phyloP scores from a whole-genome alignment of 257 asterid species.

The Misopates orontium region DNA sequence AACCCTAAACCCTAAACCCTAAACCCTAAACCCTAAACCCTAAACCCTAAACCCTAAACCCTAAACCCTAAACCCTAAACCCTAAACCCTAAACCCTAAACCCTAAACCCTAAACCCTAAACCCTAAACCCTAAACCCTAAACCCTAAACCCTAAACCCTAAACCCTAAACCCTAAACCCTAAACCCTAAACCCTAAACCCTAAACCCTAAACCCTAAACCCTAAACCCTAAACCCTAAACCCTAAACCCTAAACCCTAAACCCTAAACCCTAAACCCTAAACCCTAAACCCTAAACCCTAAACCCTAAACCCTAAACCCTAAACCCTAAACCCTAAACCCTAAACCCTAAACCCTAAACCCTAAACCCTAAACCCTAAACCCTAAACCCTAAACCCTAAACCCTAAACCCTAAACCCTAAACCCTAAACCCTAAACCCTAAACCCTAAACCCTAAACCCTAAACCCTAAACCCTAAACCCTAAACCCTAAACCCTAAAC shows the following conservation, averaged over 20 bases:
- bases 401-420: slow-evolving; percentile 24
- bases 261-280: slow-evolving; percentile 31
- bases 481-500: slow-evolving; percentile 27
- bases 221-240: slow-evolving; percentile 25
- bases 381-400: slow-evolving; percentile 29
- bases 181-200: slow-evolving; percentile 27
- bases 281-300: slow-evolving; percentile 26
- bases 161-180: slow-evolving; percentile 27
- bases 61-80: slow-evolving; percentile 18
- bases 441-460: slow-evolving; percentile 26
- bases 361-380: slow-evolving; percentile 26
- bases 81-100: slow-evolving; percentile 16
- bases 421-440: slow-evolving; percentile 28
- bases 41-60: slow-evolving; percentile 17
- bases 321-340: slow-evolving; percentile 27
- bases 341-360: slow-evolving; percentile 26
- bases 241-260: slow-evolving; percentile 28
- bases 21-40: slow-evolving; percentile 23
- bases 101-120: slow-evolving; percentile 25
- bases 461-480: slow-evolving; percentile 25
- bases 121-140: slow-evolving; percentile 24
- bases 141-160: slow-evolving; percentile 23
- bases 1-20: slow-evolving; percentile 20
- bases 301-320: slow-evolving; percentile 27
- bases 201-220: slow-evolving; percentile 24